A percentile compares a stretch with the other conserved stretches of the same genome.
phyloP scores from a whole-genome alignment of 164 flowering plant species.

The Amborella trichopoda region DNA sequence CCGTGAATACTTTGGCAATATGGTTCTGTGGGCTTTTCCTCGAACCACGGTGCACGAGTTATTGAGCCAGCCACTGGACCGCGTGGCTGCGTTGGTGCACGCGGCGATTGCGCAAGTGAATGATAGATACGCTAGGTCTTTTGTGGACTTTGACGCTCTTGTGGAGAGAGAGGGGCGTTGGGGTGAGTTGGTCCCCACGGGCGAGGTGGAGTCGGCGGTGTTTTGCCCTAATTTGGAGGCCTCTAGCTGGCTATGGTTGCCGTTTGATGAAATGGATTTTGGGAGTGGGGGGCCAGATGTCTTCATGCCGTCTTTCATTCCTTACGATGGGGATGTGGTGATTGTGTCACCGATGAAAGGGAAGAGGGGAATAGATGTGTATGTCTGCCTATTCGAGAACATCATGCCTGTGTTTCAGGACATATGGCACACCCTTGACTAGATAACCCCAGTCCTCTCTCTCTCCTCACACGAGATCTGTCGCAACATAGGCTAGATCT shows the following conservation, averaged over 20 bases:
- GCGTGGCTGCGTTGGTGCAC: background rate
- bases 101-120: background rate
- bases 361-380: constrained; percentile 1
- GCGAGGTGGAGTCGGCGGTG: background rate
- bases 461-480: no score
- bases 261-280: constrained; percentile 5
- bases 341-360: background rate
- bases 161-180: no score
- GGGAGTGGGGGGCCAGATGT: constrained; percentile 3
- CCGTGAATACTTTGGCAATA: constrained; percentile 7
- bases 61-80: background rate
- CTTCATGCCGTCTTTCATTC: constrained; percentile 1
- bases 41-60: background rate
- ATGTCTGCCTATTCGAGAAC: background rate
- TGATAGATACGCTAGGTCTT: background rate
- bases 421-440: background rate
- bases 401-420: background rate
- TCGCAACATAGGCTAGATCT: no score
- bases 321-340: constrained; percentile 1
- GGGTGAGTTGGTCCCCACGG: background rate
- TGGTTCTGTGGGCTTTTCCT: constrained; percentile 7
- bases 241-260: constrained; percentile 7
- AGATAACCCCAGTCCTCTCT: no score
- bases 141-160: no score
- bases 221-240: constrained; percentile 3